Evolutionary conservation across 1,284 basidiomycete species (phyloP), one percentile per base, ranked within the genome.

Genomic region (Polyporus tsugae): DNA sequence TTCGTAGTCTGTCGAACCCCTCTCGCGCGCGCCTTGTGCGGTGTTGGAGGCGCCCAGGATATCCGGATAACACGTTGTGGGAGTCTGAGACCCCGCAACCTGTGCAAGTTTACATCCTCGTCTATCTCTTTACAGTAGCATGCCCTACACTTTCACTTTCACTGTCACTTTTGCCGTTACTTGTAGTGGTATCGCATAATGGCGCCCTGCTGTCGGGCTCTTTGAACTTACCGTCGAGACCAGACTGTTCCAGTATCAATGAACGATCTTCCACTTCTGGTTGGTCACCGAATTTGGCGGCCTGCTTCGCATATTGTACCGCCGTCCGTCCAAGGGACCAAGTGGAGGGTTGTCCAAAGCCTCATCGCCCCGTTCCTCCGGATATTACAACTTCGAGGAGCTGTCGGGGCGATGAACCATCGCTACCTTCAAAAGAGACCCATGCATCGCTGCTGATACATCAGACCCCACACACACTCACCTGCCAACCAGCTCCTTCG

Each of bases 311-410:
- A 22, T 22, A n/a, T 2, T 29, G 39, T 22, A 42, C 6, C 22
- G 22, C 58, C 5, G 25, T 15, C n/a, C 4, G 36, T 6, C 36
- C 22, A 60, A 22, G 58, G 36, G 22, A 52, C 29, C 2, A 13
- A 19, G n/a, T 7, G 35, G 35, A 19, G 22, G 36, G 39, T 29
- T 22, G 39, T 42, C 22, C 36, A 38, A 33, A 33, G 25, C 7
- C 22, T 60, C 58, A 60, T 41, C 22, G n/a, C 38, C 52, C 36
- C 22, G n/a, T 25, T 10, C 25, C 13, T 60, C 58, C 58, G 38
- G 58, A 60, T 60, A 60, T 60, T 60, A 41, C n/a, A 13, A 6
- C 22, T 36, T 36, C 58, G 38, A 60, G 39, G 58, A 60, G 15
- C 36, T n/a, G 7, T 29, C 19, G 36, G 22, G 58, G 58, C 58